Percentiles rank a stretch among this genome's conserved stretches.
These are phyloP conservation scores for Lactifluus echinatus DNA, from an alignment of 768 basidiomycete species.

Conservation along the genomic window DNA sequence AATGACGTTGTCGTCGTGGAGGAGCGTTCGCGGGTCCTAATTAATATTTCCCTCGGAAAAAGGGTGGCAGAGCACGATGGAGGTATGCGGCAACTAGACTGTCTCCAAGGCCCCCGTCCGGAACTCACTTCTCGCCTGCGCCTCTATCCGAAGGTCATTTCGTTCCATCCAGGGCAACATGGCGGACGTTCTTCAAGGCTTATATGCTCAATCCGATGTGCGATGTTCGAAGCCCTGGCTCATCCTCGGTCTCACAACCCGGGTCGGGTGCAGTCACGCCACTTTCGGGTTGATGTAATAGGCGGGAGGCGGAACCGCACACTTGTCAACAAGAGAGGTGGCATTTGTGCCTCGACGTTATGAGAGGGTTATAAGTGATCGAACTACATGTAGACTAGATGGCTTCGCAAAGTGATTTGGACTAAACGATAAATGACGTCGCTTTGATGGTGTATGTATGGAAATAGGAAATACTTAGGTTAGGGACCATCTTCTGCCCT, in stretches of 20 bases:
- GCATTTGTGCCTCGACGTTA: conserved; percentile 3
- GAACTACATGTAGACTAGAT: conserved; percentile 3
- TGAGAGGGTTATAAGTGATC: too few species aligned
- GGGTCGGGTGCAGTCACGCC: conserved; percentile 45
- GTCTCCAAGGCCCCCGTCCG: neutral
- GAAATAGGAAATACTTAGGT: neutral
- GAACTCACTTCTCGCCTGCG: neutral
- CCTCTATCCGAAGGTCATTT: conserved; percentile 56
- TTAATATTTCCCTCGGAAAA: conserved; percentile 44
- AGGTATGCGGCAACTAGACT: conserved; percentile 39
- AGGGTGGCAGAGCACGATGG: conserved; percentile 74
- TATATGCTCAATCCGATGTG: conserved; percentile 50
- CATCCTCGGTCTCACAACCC: conserved; percentile 28
- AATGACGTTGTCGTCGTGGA: conserved; percentile 67
- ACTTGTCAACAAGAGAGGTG: neutral
- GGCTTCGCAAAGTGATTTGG: neutral
- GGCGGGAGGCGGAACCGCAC: neutral
- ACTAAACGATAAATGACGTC: neutral
- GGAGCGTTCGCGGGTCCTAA: conserved; percentile 53
- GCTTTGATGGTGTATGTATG: neutral
- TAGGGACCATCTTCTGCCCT: neutral
- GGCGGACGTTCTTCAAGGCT: conserved; percentile 65
- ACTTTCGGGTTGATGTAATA: neutral
- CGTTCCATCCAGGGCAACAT: conserved; percentile 66
- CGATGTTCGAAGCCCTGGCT: conserved; percentile 38